Base-by-base conservation (phyloP, 73 alveolate genomes). In the Effrenium voratum region DNA sequence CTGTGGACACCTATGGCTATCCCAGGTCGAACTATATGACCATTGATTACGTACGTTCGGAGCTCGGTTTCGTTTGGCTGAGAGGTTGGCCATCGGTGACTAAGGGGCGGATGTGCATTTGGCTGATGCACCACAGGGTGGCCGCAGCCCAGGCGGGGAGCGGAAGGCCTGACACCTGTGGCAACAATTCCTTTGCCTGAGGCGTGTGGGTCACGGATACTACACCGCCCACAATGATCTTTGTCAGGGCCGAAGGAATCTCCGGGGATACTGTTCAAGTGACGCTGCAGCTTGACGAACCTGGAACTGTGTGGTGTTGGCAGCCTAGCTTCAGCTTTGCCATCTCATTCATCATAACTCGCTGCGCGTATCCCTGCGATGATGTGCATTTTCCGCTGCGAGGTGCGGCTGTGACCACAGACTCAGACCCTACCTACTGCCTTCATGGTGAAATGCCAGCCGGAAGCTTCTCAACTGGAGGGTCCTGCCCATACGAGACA, bases 141-240 rank as follows among this genome's bases (percentile, higher is more conserved):
- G 94, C 43, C 94, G 94, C 38, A 85, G 81, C 41, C 94, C 94
- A 85, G 94, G 94, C 40, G 22, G 46, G 52, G 32, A 16, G 40
- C 16, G n/a, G n/a, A n/a, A n/a, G n/a, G n/a, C n/a, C n/a, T n/a
- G n/a, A n/a, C n/a, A n/a, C n/a, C n/a, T n/a, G n/a, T n/a, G n/a
- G n/a, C n/a, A n/a, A n/a, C n/a, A n/a, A n/a, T n/a, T n/a, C n/a
- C n/a, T n/a, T n/a, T 8, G 19, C 68, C 68, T 44, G 10, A 85
- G 93, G 93, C 36, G 93, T 85, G 44, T 85, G 93, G 93, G 93
- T 85, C 46, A 60, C 43, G 59, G 93, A 85, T 60, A 85, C 93
- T 10, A 85, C 93, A 81, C 93, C 93, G 26, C 93, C 93, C 43
- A 85, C 45, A 26, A 59, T 85, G 81, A 38, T 30, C 3, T 41